A percentile compares a stretch with the other conserved stretches of the same genome.
phyloP scores from a whole-genome alignment of 2,329 filamentous ascomycete genomes.

The Aspergillus ruber region DNA sequence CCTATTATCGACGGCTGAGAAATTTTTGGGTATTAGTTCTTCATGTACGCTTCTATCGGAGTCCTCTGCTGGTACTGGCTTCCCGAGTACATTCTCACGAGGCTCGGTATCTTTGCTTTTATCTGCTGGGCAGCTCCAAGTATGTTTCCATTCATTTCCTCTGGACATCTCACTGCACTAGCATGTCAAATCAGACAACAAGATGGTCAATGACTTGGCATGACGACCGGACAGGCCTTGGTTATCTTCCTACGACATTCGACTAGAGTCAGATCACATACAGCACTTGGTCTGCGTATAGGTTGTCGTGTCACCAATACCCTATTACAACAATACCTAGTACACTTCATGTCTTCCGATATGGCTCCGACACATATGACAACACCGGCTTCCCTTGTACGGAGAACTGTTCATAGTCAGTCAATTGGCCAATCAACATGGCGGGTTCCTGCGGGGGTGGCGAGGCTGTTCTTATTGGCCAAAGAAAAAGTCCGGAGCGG shows the following conservation, averaged over 20 bases:
- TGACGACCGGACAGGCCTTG: conserved; percentile 27
- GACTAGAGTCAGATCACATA: conserved; percentile 43
- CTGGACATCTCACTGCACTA: too few species aligned
- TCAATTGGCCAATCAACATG: neutral
- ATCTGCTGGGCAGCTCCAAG: conserved; percentile 42
- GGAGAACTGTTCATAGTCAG: neutral
- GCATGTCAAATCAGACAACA: conserved; percentile 23
- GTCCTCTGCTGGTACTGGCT: conserved; percentile 23
- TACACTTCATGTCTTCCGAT: conserved; percentile 23
- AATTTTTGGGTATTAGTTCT: conserved; percentile 21
- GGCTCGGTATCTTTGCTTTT: conserved; percentile 24
- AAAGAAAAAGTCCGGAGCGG: neutral
- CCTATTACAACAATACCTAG: conserved; percentile 27
- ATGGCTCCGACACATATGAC: conserved; percentile 22
- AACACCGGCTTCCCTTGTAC: conserved; percentile 35
- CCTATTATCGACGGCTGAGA: conserved; percentile 29
- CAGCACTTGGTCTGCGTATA: conserved; percentile 26
- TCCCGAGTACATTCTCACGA: conserved; percentile 24
- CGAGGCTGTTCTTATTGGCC: neutral
- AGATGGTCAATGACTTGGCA: conserved; percentile 33
- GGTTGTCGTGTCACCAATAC: conserved; percentile 27
- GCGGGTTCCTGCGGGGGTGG: neutral
- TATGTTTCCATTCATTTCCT: conserved; percentile 8
- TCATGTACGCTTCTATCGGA: conserved; percentile 14
- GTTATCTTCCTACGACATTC: conserved; percentile 48